phyloP scores from a whole-genome alignment of 805 yeast species.

The Kuraishia capsulata region DNA sequence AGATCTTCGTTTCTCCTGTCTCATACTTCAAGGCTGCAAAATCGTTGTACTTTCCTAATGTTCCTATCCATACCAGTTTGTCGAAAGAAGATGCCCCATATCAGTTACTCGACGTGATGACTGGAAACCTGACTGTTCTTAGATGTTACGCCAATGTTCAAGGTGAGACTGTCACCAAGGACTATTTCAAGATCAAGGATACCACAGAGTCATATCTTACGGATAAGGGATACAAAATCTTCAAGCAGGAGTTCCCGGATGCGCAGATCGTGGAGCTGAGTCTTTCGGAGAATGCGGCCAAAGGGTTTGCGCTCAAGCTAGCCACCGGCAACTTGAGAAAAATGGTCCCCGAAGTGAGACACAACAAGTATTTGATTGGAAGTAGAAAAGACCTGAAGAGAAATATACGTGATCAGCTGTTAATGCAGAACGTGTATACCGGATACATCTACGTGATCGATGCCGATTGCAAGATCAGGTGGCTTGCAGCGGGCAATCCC shows the following conservation, averaged over 20 bases:
- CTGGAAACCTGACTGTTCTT: slow-evolving; percentile 50
- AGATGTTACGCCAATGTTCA: slow-evolving; percentile 58
- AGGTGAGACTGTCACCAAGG: slow-evolving; percentile 58
- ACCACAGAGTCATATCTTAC: slow-evolving; percentile 31
- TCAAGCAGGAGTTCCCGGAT: slow-evolving; percentile 33
- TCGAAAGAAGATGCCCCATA: slow-evolving; percentile 23
- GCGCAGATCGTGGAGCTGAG: slow-evolving; percentile 72
- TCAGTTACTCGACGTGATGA: slow-evolving; percentile 28
- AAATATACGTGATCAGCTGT: slow-evolving; percentile 46
- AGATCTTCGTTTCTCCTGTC: slow-evolving; percentile 76
- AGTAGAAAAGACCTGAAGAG: slow-evolving; percentile 46
- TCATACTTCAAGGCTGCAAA: slow-evolving; percentile 66
- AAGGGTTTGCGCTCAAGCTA: slow-evolving; percentile 36
- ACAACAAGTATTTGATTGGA: slow-evolving; percentile 51
- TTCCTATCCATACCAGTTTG: slow-evolving; percentile 39
- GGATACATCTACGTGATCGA: slow-evolving; percentile 84
- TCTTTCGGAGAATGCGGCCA: slow-evolving; percentile 64
- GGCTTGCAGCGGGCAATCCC: slow-evolving; percentile 88
- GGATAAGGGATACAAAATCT: slow-evolving; percentile 28
- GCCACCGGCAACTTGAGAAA: slow-evolving; percentile 33
- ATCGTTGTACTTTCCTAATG: slow-evolving; percentile 76
- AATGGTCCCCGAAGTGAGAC: slow-evolving; percentile 37
- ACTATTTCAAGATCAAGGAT: slow-evolving; percentile 42
- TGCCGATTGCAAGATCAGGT: slow-evolving; percentile 62
- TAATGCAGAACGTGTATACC: slow-evolving; percentile 66